Percentiles rank a stretch among this genome's conserved stretches.
These are phyloP conservation scores for Penicillium longicatenatum DNA, from an alignment of 495 filamentous ascomycete genomes.

Conservation along the genomic window DNA sequence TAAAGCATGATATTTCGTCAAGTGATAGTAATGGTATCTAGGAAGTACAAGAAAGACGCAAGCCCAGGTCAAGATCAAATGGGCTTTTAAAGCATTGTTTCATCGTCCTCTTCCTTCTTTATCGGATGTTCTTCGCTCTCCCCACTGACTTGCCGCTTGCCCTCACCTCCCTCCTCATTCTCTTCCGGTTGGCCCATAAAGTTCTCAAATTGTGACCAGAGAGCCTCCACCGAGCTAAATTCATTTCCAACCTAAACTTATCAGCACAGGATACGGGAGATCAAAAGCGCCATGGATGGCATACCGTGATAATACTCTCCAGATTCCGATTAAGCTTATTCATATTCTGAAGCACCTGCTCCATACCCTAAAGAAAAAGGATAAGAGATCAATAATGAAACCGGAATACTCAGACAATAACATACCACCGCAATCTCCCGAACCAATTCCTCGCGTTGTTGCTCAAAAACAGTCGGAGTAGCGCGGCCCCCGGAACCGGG, in stretches of 20 bases:
- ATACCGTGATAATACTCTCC: constrained; percentile 87
- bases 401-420: constrained; percentile 6
- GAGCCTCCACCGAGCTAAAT: constrained; percentile 91
- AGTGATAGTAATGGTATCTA: constrained; percentile 23
- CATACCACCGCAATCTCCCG: constrained; percentile 75
- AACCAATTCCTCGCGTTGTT: constrained; percentile 77
- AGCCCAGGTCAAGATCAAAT: not conserved
- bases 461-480: constrained; percentile 64
- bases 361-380: constrained; percentile 66
- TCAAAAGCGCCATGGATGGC: constrained; percentile 19
- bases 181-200: constrained; percentile 80
- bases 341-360: constrained; percentile 92
- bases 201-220: constrained; percentile 96
- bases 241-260: constrained; percentile 81
- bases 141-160: constrained; percentile 33
- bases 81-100: not conserved
- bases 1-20: constrained; percentile 6
- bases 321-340: constrained; percentile 92
- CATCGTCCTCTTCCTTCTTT: constrained; percentile 20
- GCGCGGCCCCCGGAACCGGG: constrained; percentile 33
- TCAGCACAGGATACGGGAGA: constrained; percentile 5
- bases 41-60: constrained; percentile 3
- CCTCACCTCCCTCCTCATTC: constrained; percentile 33
- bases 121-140: constrained; percentile 29
- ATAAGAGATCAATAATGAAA: not conserved